Evolutionary conservation across 805 yeast species (phyloP), one percentile per base, ranked within the genome.

Genomic region (Kurtzmaniella cleridarum): DNA sequence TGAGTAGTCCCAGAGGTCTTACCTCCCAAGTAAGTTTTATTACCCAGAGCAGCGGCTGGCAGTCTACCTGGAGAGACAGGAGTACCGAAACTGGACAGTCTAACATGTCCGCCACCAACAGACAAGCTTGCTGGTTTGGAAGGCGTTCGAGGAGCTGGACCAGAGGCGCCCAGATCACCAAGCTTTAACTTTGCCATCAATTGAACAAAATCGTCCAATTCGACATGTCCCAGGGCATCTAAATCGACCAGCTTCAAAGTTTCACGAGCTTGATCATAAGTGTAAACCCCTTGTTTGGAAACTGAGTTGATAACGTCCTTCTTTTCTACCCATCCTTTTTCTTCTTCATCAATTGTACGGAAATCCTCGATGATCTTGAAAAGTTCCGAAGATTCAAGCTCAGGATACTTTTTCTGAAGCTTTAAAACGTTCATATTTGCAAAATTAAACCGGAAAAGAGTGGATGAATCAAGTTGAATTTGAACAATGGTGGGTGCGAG

Each of bases 191-290:
- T 88, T 26, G 95, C 85, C 40, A 84, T 75, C 51, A 93, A 68
- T 49, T 82, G 79, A 27, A 91, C 97, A 55, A 79, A 93, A 59
- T 93, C 98, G 43, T 93, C 98, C 56, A 93, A 69, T 60, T 93
- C 98, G 39, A 93, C 97, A 57, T 86, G 91, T 18, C 98, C 98
- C 3, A 95, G 84, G 12, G 98, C 95, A 64, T 93, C 98, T 27
- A 93, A 95, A 48, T 83, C 81, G 35, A 89, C 97, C 38, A 76
- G 77, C 58, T 93, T 93, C 57, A 93, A 74, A 2, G 97, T 86
- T 60, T 89, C 95, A 68, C 98, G 82, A 17, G 95, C 91, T 48
- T 83, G 85, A 62, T 93, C 98, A 56, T 93, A 93, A 26, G 89
- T 62, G 36, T 84, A 91, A 39, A 78, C 78, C 14, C 97, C 97